A percentile compares a stretch with the other conserved stretches of the same genome.
Evolutionary conservation across 106 monocot genomes (phyloP).

Genomic region (Vanilla planifolia): DNA sequence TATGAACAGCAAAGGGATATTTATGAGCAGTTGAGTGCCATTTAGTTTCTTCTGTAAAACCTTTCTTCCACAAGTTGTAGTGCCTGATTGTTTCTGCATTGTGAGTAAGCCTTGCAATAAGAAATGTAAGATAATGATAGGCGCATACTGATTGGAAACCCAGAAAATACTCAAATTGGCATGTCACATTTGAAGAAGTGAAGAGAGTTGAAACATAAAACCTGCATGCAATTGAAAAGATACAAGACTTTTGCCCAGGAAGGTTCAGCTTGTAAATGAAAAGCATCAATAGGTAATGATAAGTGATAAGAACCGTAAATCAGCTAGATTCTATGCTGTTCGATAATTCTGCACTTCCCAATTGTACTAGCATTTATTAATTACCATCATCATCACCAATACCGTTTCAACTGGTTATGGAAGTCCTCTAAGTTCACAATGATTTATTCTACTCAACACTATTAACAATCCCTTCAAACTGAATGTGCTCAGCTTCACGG

Average conservation of each 20-base stretch:
- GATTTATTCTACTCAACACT: too few species aligned
- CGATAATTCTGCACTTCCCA: too few species aligned
- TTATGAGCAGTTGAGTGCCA: conserved; percentile 20
- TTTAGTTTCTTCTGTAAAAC: conserved; percentile 42
- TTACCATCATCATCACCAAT: too few species aligned
- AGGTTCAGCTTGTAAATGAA: not conserved
- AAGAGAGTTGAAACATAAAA: not conserved
- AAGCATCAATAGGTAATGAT: not conserved
- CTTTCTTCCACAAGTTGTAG: conserved; percentile 54
- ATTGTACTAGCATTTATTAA: too few species aligned
- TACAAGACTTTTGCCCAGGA: not conserved
- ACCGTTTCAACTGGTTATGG: too few species aligned
- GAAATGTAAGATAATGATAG: not conserved
- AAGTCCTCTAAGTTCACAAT: too few species aligned
- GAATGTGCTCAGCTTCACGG: too few species aligned
- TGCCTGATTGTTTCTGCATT: conserved; percentile 59
- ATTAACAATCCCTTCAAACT: too few species aligned
- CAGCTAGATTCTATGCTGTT: too few species aligned
- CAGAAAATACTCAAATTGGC: not conserved
- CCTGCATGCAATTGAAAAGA: not conserved
- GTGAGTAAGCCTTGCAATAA: not conserved
- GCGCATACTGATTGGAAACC: not conserved
- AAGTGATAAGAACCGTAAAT: too few species aligned
- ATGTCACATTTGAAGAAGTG: not conserved
- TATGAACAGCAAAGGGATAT: conserved; percentile 27